Evolutionary conservation across 805 yeast species (phyloP), one percentile per base, ranked within the genome.

Genomic region (Cyberlindnera maritima): DNA sequence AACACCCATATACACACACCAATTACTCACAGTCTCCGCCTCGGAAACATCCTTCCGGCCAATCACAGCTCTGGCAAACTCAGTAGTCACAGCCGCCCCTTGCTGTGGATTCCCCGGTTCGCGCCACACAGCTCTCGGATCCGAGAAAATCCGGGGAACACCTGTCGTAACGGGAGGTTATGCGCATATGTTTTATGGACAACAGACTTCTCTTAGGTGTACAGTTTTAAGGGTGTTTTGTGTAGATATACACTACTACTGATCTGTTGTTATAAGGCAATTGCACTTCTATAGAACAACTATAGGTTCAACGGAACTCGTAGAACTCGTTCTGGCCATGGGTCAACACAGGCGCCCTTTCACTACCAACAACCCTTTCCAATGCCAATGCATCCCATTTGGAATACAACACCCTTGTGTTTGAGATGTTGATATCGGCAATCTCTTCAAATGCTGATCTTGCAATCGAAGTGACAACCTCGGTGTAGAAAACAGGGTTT

Each of bases 331-430:
- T 81, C 17, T 75, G 77, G 1, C 91, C 89, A 55, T 79, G 81
- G 44, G 86, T 74, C 55, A 91, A 70, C 7, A 77, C 73, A 0
- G 86, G 84, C 6, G 91, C 83, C 48, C 89, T 72, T 45, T 79
- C 77, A 20, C 80, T 70, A 0, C 98, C 98, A 3, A 91, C 96
- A 13, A 94, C 68, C 52, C 95, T 77, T 65, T 90, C 97, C 54
- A 94, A 71, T 28, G 81, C 76, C 45, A 83, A 67, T 2, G 85
- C 82, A 64, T 94, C 98, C 78, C 94, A 79, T 58, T 83, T 86
- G 37, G 90, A 81, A 64, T 75, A 92, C 33, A 89, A 55, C 10
- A 79, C 71, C 61, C 86, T 79, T 3, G 79, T 81, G 3, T 76
- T 78, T 3, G 80, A 72, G 44, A 79, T 74, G 50, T 77, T 78